These are phyloP conservation scores for Diplotaxis tenuifolia DNA, from an alignment of 345 rosid species.

Conservation along the genomic window DNA sequence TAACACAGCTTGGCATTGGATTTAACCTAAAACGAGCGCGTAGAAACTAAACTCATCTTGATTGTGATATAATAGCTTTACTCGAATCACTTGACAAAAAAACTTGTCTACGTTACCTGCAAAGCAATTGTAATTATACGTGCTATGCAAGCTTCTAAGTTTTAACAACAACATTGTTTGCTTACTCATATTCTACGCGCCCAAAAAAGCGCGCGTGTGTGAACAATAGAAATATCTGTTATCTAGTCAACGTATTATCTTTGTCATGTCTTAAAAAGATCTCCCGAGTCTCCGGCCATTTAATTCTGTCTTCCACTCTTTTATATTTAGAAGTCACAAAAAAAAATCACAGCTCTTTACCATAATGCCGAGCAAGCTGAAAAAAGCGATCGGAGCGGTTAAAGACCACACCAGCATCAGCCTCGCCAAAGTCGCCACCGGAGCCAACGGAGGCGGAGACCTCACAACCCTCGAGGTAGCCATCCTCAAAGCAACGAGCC, in stretches of 20 bases:
- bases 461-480: slow-evolving; percentile 53
- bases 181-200: not conserved
- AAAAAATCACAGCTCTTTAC: not conserved
- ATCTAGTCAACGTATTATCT: slow-evolving; percentile 13
- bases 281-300: slow-evolving; percentile 18
- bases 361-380: slow-evolving; percentile 79
- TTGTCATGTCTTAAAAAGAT: slow-evolving; percentile 5
- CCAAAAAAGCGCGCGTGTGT: slow-evolving; percentile 1
- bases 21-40: not conserved
- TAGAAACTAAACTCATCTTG: not conserved
- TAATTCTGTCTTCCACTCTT: slow-evolving; percentile 10
- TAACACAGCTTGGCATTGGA: not conserved
- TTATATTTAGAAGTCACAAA: not conserved
- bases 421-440: slow-evolving; percentile 70
- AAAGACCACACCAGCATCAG: slow-evolving; percentile 92
- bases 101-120: not conserved
- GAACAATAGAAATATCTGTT: not conserved
- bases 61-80: not conserved
- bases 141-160: not conserved
- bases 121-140: not conserved
- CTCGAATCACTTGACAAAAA: not conserved
- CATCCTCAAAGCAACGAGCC: slow-evolving; percentile 79
- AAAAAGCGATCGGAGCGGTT: slow-evolving; percentile 81
- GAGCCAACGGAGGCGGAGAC: slow-evolving; percentile 40
- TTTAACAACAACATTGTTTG: not conserved